Base-by-base conservation (phyloP, 2,329 filamentous ascomycete species). In the Sclerotinia sclerotiorum region DNA sequence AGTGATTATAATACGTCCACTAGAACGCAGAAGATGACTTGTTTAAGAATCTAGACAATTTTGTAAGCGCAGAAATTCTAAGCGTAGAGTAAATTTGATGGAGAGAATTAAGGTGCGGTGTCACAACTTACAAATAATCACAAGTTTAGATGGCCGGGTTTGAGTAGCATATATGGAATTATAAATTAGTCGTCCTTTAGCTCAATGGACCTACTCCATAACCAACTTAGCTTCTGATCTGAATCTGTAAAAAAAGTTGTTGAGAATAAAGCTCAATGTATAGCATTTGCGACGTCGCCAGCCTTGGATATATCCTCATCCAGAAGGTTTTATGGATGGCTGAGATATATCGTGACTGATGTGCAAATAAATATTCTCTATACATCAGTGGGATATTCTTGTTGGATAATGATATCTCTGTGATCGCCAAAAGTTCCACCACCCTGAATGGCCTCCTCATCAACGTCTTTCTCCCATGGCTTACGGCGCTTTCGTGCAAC, bases 381-480 rank as follows among this genome's bases (percentile, higher is more conserved):
- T 32, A 32, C 19, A 27, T 44, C 67, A 21, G 42, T 39, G 19
- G 67, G 67, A 21, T 65, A 65, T 51, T 69, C 67, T 51, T 69
- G 67, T 17, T 54, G 51, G 27, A 69, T 67, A 49, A 67, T 39
- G n/a, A 21, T 48, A 29, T 69, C 67, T 42, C 67, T 52, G 5
- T 66, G 67, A 44, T 69, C 67, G 21, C 67, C 67, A 60, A 69
- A 69, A n/a, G 67, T 69, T 19, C 67, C 67, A 2, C 67, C 29
- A 79, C 72, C 73, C 39, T 72, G 65, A 11, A 73, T 72, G 1
- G 70, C 51, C 15, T 74, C 73, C 42, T 78, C 73, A 13, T 72
- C 69, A 4, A 71, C 78, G 21, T 86, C 83, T 74, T 83, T 91
- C 81, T 97, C 94, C 94, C 94, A 97, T 0, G 94, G 94, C 79